These are phyloP conservation scores for Hericium rajendrae DNA, from an alignment of 768 basidiomycete genomes.

Conservation along the genomic window DNA sequence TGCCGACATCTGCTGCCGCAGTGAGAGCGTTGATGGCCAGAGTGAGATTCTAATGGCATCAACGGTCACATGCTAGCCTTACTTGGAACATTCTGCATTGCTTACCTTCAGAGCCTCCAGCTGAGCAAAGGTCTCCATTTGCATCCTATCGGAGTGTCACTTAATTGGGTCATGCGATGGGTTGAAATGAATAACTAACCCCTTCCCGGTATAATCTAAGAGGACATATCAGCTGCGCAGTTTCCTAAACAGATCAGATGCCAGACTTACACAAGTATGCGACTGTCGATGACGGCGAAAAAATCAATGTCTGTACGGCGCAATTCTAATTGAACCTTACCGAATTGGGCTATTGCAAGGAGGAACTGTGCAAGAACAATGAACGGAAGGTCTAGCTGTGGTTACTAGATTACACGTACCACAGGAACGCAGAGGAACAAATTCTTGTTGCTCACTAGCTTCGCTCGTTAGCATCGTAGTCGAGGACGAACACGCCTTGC, in stretches of 20 bases:
- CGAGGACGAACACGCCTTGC: not conserved
- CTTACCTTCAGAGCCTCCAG: not conserved
- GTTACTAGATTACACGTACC: constrained; percentile 22
- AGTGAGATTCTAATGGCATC: constrained; percentile 34
- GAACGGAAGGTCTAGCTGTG: too few relatives aligned
- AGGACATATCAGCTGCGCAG: not conserved
- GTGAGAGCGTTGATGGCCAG: constrained; percentile 47
- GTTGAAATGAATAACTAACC: not conserved
- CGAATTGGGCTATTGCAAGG: constrained; percentile 42
- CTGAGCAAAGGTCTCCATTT: not conserved
- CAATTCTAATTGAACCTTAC: constrained; percentile 19
- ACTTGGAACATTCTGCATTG: not conserved
- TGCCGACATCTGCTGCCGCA: constrained; percentile 39
- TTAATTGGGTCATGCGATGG: not conserved
- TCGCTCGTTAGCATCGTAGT: not conserved
- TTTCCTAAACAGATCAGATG: not conserved
- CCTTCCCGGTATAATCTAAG: not conserved
- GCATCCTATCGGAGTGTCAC: not conserved
- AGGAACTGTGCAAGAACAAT: constrained; percentile 20
- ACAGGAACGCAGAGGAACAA: constrained; percentile 31
- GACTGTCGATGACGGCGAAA: constrained; percentile 31
- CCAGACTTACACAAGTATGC: constrained; percentile 17
- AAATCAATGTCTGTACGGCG: not conserved
- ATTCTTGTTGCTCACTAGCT: constrained; percentile 41
- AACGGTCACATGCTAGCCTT: not conserved